These are phyloP conservation scores for Pseudocercospora cruenta DNA, from an alignment of 2,329 filamentous ascomycete species.

Conservation along the genomic window DNA sequence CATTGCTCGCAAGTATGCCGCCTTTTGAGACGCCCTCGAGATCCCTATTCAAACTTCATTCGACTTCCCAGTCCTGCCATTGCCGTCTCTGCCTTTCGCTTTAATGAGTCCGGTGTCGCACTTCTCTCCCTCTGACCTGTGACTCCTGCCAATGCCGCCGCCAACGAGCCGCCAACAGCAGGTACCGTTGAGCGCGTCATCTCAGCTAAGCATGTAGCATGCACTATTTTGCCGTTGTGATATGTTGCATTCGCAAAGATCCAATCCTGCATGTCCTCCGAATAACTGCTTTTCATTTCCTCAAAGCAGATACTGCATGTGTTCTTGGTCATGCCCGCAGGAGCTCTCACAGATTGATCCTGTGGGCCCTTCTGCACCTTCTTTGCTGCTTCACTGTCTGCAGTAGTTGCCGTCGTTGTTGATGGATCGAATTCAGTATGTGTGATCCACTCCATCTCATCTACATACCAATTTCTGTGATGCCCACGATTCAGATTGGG, in stretches of 20 bases:
- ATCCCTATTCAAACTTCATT: conserved; percentile 28
- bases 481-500: conserved; percentile 77
- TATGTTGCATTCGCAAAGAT: conserved; percentile 90
- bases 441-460: conserved; percentile 89
- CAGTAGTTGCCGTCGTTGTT: conserved; percentile 47
- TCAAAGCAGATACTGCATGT: conserved; percentile 95
- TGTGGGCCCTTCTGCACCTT: conserved; percentile 60
- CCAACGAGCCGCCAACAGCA: conserved; percentile 9
- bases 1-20: not conserved
- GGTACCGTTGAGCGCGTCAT: conserved; percentile 61
- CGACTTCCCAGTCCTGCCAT: conserved; percentile 28
- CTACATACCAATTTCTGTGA: conserved; percentile 92
- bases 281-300: conserved; percentile 88
- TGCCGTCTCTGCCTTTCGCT: conserved; percentile 40
- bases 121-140: conserved; percentile 36
- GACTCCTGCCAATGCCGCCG: conserved; percentile 29
- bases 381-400: conserved; percentile 45
- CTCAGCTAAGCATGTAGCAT: conserved; percentile 87
- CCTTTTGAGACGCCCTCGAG: not conserved
- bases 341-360: conserved; percentile 77
- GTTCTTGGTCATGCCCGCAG: conserved; percentile 73
- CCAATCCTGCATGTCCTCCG: conserved; percentile 92
- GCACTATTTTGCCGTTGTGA: conserved; percentile 79
- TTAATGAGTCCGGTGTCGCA: conserved; percentile 40
- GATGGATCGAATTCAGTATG: conserved; percentile 76